Evolutionary conservation across 345 rosid genomes (phyloP), one percentile per base, ranked within the genome.

Genomic region (Viola odorata): DNA sequence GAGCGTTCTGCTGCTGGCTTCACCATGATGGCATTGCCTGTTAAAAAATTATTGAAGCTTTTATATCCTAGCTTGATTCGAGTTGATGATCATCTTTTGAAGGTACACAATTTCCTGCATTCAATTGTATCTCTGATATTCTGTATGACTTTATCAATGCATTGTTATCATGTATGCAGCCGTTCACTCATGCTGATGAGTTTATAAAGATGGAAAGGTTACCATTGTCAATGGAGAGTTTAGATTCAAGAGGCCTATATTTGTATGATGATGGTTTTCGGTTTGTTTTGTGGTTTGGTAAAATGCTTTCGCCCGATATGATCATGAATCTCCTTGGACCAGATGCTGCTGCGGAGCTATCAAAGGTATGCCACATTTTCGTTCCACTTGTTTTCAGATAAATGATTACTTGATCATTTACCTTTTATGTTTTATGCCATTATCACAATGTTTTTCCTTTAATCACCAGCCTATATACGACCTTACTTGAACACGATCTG

Each of bases 11-110:
- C 98, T 23, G 94, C 86, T 37, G 96, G 99, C 65, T 85, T 77
- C 76, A 87, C 96, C n/a, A 82, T 87, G 94, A 88, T 91, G 98
- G 88, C 98, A 39, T 73, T 95, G 64, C 94, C 99, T 60, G 96
- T 85, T 39, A 85, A 88, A 67, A 88, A 74, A 61, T 77, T 95
- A 75, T 62, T 95, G 82, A 91, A 95, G 73, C 86, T 85, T 55
- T 75, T 95, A 53, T 95, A 95, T 76, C 99, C 99, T 53, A 74
- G 62, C 80, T 80, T 95, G 81, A 65, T 88, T 67, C 86, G 96
- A 61, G 70, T 91, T 62, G 99, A 95, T 66, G 96, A 87, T 69
- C 76, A 73, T 81, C 94, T 95, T 45, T 65, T 75, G 45, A 82
- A 86, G 96, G 99, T 91, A 55, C 69, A 53, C 41, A 41, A 49